Base-by-base conservation (phyloP, 1,284 basidiomycete genomes). In the Puccinia hordei region DNA sequence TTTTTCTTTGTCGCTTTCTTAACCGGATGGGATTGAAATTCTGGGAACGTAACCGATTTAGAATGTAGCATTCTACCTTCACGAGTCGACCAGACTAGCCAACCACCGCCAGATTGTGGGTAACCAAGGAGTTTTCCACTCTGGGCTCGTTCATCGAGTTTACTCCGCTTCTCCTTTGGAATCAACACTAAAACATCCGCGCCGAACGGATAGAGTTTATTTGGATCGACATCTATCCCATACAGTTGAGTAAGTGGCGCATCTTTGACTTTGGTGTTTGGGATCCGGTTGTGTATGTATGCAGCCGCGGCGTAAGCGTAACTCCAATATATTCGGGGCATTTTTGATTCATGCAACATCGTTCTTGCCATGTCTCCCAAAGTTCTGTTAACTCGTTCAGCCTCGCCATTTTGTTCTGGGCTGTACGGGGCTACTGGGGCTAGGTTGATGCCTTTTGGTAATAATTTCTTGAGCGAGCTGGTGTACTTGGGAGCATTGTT, bases 271-370 rank as follows among this genome's bases (percentile, higher is more conserved):
- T 55, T 35, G 0, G 24, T 33, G 51, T 77, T 77, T 12, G 75
- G 75, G 4, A 77, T 55, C 17, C 75, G 19, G 57, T 77, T 77
- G 24, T 77, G 61, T 1, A 77, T 55, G 35, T 77, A 44, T 0
- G 22, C 33, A 4, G 75, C 63, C 0, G 46, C 19, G 0, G n/a
- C 10, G 24, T 77, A 77, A 0, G 75, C 46, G 24, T 65, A 55
- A 0, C 46, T n/a, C 75, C 75, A 77, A n/a, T 41, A 55, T 17
- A 22, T 19, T 24, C 33, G 8, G 0, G 75, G 63, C 22, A 77
- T 27, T 9, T 55, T n/a, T 3, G 12, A 53, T n/a, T 61, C 17
- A n/a, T 65, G 49, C 15, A 77, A 63, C 44, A 68, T 77, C 8
- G 75, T 68, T 3, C 61, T 19, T 5, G 61, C 75, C 41, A 72